Evolutionary conservation across 1,284 basidiomycete genomes (phyloP).

Genomic region (Bjerkandera adusta): DNA sequence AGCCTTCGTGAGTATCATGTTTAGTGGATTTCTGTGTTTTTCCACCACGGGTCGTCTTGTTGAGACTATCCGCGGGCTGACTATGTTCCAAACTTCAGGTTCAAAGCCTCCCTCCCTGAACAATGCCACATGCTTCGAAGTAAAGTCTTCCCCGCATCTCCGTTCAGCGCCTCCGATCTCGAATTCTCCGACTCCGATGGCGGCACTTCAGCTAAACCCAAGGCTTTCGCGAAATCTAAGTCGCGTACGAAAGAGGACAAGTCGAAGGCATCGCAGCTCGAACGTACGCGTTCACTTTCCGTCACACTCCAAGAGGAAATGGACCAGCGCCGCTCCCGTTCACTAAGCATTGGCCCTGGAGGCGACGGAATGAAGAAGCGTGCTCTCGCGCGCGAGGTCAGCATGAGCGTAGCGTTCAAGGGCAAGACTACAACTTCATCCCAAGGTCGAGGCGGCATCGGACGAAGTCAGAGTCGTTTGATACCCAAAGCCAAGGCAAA

Average conservation of each 20-base stretch:
- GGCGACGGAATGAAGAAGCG: constrained; percentile 40
- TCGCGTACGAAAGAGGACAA: neutral
- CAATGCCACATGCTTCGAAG: constrained; percentile 56
- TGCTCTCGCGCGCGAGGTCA: constrained; percentile 60
- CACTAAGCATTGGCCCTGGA: constrained; percentile 33
- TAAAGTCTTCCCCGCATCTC: constrained; percentile 64
- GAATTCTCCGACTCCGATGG: neutral
- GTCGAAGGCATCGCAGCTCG: neutral
- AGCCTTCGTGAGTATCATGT: constrained; percentile 57
- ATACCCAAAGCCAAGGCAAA: constrained; percentile 5
- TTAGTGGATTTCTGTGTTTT: no score
- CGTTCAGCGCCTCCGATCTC: constrained; percentile 31
- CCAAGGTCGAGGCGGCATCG: neutral
- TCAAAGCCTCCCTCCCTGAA: constrained; percentile 51
- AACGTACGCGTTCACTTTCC: constrained; percentile 17
- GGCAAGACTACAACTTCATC: constrained; percentile 17
- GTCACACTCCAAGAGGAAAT: constrained; percentile 54
- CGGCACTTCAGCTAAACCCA: no score
- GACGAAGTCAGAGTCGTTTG: no score
- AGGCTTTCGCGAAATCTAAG: neutral
- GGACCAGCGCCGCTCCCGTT: constrained; percentile 41
- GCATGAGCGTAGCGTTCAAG: constrained; percentile 70
- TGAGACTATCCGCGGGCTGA: neutral
- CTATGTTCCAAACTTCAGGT: constrained; percentile 38
- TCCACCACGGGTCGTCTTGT: no score